Evolutionary conservation across 1,139 yeast genomes (phyloP).

Genomic region (Hyphopichia khmerensis): DNA sequence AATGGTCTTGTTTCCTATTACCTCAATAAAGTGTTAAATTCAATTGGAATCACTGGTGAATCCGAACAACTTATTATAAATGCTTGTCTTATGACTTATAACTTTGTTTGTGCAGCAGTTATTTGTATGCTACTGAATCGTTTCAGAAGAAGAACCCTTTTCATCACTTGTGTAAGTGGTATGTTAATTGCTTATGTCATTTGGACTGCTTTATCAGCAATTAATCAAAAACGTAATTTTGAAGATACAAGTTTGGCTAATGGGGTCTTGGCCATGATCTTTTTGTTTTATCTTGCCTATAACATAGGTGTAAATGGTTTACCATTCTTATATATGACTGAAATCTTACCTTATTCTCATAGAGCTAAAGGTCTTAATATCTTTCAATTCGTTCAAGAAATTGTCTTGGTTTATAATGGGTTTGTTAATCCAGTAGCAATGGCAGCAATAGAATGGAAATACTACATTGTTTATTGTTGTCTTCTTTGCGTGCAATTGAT

Average conservation of each 20-base stretch:
- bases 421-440: conserved; percentile 61
- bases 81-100: conserved; percentile 44
- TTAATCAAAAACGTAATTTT: conserved; percentile 37
- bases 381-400: conserved; percentile 25
- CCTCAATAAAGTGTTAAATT: conserved; percentile 44
- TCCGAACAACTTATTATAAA: conserved; percentile 47
- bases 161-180: conserved; percentile 31
- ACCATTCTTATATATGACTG: conserved; percentile 40
- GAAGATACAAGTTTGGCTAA: conserved; percentile 32
- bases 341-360: conserved; percentile 43
- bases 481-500: conserved; percentile 34
- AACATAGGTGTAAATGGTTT: conserved; percentile 41
- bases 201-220: conserved; percentile 40
- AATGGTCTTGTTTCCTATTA: conserved; percentile 54
- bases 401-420: conserved; percentile 25
- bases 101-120: conserved; percentile 29
- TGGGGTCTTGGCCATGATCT: conserved; percentile 48
- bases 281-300: conserved; percentile 38
- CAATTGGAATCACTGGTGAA: conserved; percentile 48
- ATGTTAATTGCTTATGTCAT: conserved; percentile 40
- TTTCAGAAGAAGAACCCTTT: conserved; percentile 46
- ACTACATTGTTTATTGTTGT: conserved; percentile 55
- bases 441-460: conserved; percentile 59
- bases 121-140: conserved; percentile 29
- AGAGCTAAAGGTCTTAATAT: conserved; percentile 46